Evolutionary conservation across 2,329 filamentous ascomycete genomes (phyloP), one percentile per base, ranked within the genome.

Genomic region (Sporothrix sp.): DNA sequence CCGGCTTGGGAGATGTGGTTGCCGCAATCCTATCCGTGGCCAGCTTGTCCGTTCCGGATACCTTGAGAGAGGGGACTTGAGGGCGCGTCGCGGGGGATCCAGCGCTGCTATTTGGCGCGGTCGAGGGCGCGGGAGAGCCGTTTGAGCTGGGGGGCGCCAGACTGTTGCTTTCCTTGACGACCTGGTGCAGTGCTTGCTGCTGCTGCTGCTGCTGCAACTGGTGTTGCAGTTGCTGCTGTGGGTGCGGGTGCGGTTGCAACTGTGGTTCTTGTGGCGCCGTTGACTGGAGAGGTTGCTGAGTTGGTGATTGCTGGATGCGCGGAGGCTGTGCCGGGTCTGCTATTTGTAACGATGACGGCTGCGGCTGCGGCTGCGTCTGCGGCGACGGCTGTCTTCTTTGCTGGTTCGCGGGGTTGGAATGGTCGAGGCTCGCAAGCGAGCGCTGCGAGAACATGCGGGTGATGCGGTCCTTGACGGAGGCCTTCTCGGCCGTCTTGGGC

Each of bases 381-480:
- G 33, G 43, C 25, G 43, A 30, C 14, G 33, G 43, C 14, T 25
- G 43, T 21, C 33, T 45, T 35, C 32, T 35, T 25, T 45, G 39
- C 66, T 64, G 43, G 20, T 45, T 45, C 7, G 43, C 43, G 14
- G 43, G 43, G 43, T 35, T 45, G 30, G 28, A 25, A 3, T 18
- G 30, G 16, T 45, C 43, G 20, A 45, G 43, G 30, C 13, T 16
- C 20, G 33, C 43, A 7, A 45, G 43, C 33, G 66, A 57, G 49
- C 63, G 62, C 51, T 64, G 66, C 36, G 63, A 79, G 65, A 83
- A 83, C 74, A 83, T 83, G 68, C 79, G 75, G 36, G 78, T 77
- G 51, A 83, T 63, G 42, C 78, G 75, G 61, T 81, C 78, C 62
- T 82, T 83, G 66, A 83, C 78, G 13, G 78, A 79, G 2, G 73